Conservation (phyloP, 139 green algal species). For the Volvox reticuliferus region DNA sequence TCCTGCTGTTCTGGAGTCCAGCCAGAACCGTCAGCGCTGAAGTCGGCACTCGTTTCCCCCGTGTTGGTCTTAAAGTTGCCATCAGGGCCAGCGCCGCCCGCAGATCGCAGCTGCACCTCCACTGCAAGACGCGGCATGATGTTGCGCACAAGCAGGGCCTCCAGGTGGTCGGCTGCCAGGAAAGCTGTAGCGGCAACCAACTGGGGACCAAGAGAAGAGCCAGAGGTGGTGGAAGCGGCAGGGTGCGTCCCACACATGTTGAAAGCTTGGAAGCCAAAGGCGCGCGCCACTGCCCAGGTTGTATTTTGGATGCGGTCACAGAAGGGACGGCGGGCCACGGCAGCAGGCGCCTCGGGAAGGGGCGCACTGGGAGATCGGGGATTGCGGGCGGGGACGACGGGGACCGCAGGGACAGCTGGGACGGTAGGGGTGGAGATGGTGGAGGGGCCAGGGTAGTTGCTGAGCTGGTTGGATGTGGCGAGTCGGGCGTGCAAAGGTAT, state of each 20-base stretch:
- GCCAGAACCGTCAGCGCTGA: no score
- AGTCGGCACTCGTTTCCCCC: no score
- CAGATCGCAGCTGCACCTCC: not conserved
- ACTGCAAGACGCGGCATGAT: conserved; percentile 23
- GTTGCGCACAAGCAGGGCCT: conserved; percentile 25
- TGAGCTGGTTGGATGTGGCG: no score
- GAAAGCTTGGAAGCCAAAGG: conserved; percentile 51
- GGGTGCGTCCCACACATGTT: not conserved
- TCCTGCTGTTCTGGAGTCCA: not conserved
- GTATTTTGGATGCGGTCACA: conserved; percentile 29
- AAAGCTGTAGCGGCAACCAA: conserved; percentile 50
- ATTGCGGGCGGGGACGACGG: no score
- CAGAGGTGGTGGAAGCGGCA: not conserved
- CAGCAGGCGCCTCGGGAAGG: conserved; percentile 26
- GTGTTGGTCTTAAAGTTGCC: no score
- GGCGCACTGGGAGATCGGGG: not conserved
- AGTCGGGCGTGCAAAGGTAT: no score
- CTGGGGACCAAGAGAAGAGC: not conserved
- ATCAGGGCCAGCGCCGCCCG: no score
- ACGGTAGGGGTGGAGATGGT: no score
- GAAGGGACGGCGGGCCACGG: conserved; percentile 4
- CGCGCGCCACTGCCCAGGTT: conserved; percentile 15
- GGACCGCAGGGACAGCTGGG: no score
- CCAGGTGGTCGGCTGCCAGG: conserved; percentile 48
- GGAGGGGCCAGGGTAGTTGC: no score